Percentiles rank a stretch among this genome's conserved stretches.
Conservation (phyloP, 352 stramenopile genomes). For the Lagenidium giganteum region DNA sequence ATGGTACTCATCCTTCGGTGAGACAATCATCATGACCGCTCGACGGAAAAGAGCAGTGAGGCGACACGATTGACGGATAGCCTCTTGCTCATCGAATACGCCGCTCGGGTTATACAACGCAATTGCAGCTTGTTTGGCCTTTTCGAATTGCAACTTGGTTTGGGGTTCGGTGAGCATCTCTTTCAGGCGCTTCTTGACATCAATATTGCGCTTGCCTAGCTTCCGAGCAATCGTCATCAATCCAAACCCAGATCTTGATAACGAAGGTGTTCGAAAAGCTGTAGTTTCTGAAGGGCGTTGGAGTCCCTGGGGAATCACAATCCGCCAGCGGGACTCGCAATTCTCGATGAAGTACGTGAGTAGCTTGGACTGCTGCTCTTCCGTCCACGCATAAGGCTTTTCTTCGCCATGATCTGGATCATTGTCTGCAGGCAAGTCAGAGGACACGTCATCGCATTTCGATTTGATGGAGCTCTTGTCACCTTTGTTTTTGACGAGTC, state of each 20-base stretch:
- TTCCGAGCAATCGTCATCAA: slow-evolving; percentile 58
- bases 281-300: slow-evolving; percentile 48
- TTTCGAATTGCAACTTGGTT: slow-evolving; percentile 49
- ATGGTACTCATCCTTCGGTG: slow-evolving; percentile 65
- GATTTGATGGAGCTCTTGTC: slow-evolving; percentile 15
- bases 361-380: slow-evolving; percentile 45
- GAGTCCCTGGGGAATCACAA: slow-evolving; percentile 50
- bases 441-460: slow-evolving; percentile 1
- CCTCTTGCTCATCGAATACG: slow-evolving; percentile 61
- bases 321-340: slow-evolving; percentile 54
- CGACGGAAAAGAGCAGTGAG: slow-evolving; percentile 73
- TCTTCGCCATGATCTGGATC: slow-evolving; percentile 13
- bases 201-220: slow-evolving; percentile 61
- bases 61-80: slow-evolving; percentile 42
- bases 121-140: slow-evolving; percentile 47
- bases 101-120: slow-evolving; percentile 33
- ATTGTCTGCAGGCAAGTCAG: too few relatives aligned
- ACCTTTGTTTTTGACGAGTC: neutral
- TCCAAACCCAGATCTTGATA: slow-evolving; percentile 56
- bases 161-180: slow-evolving; percentile 58
- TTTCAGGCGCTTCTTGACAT: slow-evolving; percentile 76
- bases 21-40: slow-evolving; percentile 79
- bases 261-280: slow-evolving; percentile 54
- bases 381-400: slow-evolving; percentile 41
- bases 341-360: slow-evolving; percentile 69